A percentile compares a stretch with the other conserved stretches of the same genome.
phyloP scores from a whole-genome alignment of 345 rosid genomes.

The Citrus inodora region DNA sequence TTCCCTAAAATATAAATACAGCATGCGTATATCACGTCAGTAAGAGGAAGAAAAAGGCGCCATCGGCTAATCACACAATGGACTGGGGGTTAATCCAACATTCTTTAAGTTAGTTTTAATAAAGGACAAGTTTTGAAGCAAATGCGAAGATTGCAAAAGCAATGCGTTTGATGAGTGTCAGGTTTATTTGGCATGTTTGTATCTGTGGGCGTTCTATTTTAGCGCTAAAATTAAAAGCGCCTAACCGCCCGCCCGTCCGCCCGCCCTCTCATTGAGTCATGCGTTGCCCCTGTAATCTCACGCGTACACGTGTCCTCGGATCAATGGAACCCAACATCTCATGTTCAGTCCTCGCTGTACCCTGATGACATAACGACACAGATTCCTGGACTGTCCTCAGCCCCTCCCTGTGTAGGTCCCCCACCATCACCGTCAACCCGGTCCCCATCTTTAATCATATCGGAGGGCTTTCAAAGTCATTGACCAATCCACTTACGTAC shows the following conservation, averaged over 20 bases:
- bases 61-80: background rate
- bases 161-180: background rate
- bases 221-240: background rate
- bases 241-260: too few species aligned
- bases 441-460: constrained; percentile 4
- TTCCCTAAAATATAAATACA: too few species aligned
- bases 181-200: background rate
- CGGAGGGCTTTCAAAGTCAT: background rate
- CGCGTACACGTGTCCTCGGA: background rate
- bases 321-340: background rate
- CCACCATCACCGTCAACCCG: constrained; percentile 5
- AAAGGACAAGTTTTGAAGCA: background rate
- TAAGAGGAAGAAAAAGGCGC: background rate
- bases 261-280: background rate
- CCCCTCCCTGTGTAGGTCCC: background rate
- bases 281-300: background rate
- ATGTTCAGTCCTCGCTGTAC: background rate
- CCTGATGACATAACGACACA: constrained; percentile 46
- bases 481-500: background rate
- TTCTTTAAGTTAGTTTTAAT: background rate
- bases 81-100: background rate
- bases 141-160: background rate
- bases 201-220: background rate
- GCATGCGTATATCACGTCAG: too few species aligned
- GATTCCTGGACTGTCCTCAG: constrained; percentile 35